These are phyloP conservation scores for Whalleya microplaca DNA, from an alignment of 2,329 filamentous ascomycete genomes.

Conservation along the genomic window DNA sequence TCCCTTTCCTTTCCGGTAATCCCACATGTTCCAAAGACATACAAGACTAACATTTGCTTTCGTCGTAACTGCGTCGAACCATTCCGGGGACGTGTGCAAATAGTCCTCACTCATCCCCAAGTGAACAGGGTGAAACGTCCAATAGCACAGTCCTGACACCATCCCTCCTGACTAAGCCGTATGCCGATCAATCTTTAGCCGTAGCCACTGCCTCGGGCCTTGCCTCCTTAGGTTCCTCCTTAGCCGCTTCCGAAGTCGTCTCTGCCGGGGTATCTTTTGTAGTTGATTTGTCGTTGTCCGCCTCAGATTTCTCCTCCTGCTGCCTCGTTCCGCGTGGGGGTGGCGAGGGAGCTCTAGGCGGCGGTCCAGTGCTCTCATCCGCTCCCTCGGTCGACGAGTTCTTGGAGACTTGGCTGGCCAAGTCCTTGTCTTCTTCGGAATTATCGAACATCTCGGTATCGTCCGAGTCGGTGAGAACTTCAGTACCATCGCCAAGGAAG, in stretches of 20 bases:
- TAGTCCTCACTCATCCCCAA: conserved; percentile 21
- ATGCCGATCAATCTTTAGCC: conserved; percentile 31
- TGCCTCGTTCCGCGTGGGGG: conserved; percentile 36
- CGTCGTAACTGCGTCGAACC: conserved; percentile 29
- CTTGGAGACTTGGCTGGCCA: conserved; percentile 82
- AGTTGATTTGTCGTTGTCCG: conserved; percentile 29
- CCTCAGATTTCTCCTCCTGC: conserved; percentile 28
- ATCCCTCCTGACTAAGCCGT: conserved; percentile 19
- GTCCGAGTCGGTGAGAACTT: conserved; percentile 85
- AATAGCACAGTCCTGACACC: conserved; percentile 14
- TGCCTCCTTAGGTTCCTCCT: conserved; percentile 31
- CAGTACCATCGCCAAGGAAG: conserved; percentile 91
- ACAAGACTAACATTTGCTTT: conserved; percentile 30
- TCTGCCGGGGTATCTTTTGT: conserved; percentile 30
- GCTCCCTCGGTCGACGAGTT: conserved; percentile 40
- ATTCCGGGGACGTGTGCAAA: conserved; percentile 22
- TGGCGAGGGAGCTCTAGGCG: conserved; percentile 39
- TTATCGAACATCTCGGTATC: conserved; percentile 95
- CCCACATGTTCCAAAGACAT: conserved; percentile 29
- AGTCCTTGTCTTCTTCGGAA: conserved; percentile 80
- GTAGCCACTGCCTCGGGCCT: conserved; percentile 28
- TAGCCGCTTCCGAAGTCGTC: conserved; percentile 26
- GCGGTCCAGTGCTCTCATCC: conserved; percentile 33
- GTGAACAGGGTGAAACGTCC: conserved; percentile 9
- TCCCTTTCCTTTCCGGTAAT: conserved; percentile 18